These are phyloP conservation scores for Trypanosoma melophagium DNA, from an alignment of 208 protist genomes.

Conservation along the genomic window DNA sequence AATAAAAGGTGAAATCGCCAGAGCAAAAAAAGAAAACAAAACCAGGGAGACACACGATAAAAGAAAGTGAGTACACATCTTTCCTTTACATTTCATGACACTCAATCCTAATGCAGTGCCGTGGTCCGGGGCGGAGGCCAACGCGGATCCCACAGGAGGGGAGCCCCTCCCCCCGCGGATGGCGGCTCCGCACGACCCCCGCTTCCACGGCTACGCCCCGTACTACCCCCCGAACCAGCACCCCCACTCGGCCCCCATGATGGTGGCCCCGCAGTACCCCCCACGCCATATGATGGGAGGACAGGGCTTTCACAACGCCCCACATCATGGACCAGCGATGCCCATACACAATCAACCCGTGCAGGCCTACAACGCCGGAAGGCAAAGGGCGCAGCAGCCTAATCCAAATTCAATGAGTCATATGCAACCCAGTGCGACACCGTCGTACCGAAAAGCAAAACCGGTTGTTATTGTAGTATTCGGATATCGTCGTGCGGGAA, in stretches of 20 bases:
- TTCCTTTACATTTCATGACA: constrained; percentile 10
- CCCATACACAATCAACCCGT: constrained; percentile 4
- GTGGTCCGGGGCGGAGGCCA: constrained; percentile 12
- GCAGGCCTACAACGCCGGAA: constrained; percentile 14
- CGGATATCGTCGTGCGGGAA: constrained; percentile 68
- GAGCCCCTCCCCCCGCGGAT: neutral
- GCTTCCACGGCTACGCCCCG: neutral
- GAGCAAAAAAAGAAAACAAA: too few relatives aligned
- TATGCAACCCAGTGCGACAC: constrained; percentile 17
- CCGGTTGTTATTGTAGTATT: constrained; percentile 71
- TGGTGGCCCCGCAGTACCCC: neutral
- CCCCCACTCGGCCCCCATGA: constrained; percentile 5
- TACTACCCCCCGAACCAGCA: constrained; percentile 9
- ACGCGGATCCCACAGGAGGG: neutral
- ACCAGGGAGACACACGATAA: neutral
- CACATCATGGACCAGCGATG: neutral
- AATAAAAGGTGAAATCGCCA: neutral
- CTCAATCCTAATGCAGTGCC: constrained; percentile 28
- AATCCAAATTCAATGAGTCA: constrained; percentile 4
- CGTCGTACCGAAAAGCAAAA: constrained; percentile 40
- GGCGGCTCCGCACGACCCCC: constrained; percentile 7
- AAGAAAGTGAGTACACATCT: neutral
- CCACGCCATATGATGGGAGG: constrained; percentile 14
- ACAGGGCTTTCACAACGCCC: neutral
- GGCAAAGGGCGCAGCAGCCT: constrained; percentile 6